Evolutionary conservation across 2,329 filamentous ascomycete species (phyloP), one percentile per base, ranked within the genome.

Genomic region (Chaetomium strumarium): DNA sequence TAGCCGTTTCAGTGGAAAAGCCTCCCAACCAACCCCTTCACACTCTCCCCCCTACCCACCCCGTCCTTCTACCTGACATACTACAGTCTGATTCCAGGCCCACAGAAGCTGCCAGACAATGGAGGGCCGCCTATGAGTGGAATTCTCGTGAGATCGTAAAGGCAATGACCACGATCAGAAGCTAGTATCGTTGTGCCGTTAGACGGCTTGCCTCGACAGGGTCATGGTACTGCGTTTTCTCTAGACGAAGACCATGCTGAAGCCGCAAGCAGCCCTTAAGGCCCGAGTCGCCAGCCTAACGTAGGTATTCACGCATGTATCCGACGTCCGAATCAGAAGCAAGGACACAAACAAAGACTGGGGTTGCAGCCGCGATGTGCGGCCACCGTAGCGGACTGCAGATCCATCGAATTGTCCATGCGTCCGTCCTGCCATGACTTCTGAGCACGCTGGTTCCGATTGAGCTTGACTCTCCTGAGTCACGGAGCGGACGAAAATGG

Each of bases 141-240:
- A 85, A 88, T 56, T 84, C 84, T 47, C 76, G 77, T 1, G 84
- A 87, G 33, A 83, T 72, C 59, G 83, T 71, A 66, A 76, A 88
- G 66, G 85, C 77, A 47, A 83, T 64, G 34, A 83, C 57, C 0
- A 81, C 79, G 11, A 84, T 69, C 49, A 80, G 60, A 3, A 86
- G 65, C 83, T 86, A 58, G 62, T 53, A 59, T 59, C n/a, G 30
- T 20, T 52, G 46, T 20, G 14, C 24, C 14, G 14, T 24, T 20
- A 12, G 19, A n/a, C n/a, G n/a, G n/a, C n/a, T n/a, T n/a, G n/a
- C n/a, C n/a, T n/a, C n/a, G n/a, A n/a, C 1, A 75, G 62, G 40
- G 73, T 66, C 10, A 70, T 70, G 59, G 68, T 70, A 48, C 71
- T 62, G 49, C 72, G 71, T 33, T 67, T 68, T 30, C 55, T 49